Evolutionary conservation across 2,329 filamentous ascomycete genomes (phyloP).

Genomic region (Aureobasidium sp.): DNA sequence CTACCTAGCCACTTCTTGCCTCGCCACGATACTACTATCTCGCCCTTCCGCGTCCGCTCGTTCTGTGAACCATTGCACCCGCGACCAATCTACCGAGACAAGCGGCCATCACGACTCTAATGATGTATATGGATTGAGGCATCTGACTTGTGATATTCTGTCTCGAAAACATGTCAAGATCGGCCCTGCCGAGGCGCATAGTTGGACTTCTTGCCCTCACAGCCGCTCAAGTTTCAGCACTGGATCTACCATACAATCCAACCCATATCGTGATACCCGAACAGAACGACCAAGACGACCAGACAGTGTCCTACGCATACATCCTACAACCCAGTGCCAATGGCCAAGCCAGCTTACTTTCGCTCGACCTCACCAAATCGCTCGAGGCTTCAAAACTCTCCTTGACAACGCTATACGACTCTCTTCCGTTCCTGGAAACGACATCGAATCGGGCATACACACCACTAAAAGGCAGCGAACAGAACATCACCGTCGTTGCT

Average conservation of each 20-base stretch:
- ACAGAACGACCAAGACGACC: slow-evolving; percentile 24
- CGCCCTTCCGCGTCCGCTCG: neutral
- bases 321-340: slow-evolving; percentile 53
- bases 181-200: neutral
- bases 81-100: neutral
- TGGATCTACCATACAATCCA: slow-evolving; percentile 63
- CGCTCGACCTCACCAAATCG: slow-evolving; percentile 55
- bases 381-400: slow-evolving; percentile 40
- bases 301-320: slow-evolving; percentile 50
- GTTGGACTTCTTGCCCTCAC: slow-evolving; percentile 9
- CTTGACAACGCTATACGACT: slow-evolving; percentile 43
- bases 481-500: slow-evolving; percentile 62
- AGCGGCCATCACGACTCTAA: neutral
- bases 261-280: slow-evolving; percentile 58
- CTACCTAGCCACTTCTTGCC: slow-evolving; percentile 11
- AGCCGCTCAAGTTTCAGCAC: slow-evolving; percentile 16
- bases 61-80: slow-evolving; percentile 8
- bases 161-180: slow-evolving; percentile 8
- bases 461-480: slow-evolving; percentile 56
- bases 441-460: slow-evolving; percentile 51
- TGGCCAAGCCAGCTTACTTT: slow-evolving; percentile 46
- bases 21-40: slow-evolving; percentile 6
- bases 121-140: slow-evolving; percentile 8
- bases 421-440: slow-evolving; percentile 54
- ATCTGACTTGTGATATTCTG: neutral